Evolutionary conservation across 345 rosid species (phyloP).

Genomic region (Psidium guajava): DNA sequence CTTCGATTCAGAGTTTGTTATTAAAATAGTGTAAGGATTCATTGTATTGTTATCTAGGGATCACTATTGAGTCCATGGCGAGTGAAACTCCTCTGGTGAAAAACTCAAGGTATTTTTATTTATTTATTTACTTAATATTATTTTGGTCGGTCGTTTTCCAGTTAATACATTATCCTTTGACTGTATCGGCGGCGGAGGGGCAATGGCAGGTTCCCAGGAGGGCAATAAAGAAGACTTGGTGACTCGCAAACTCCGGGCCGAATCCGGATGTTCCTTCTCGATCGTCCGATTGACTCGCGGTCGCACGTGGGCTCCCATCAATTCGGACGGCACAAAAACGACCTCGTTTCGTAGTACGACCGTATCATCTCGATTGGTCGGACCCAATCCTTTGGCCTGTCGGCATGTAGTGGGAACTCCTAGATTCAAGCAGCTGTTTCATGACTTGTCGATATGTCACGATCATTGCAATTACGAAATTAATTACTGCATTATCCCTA

Average conservation of each 20-base stretch:
- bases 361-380: background rate
- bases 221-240: too few species aligned
- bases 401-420: background rate
- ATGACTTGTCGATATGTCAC: background rate
- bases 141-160: background rate
- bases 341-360: background rate
- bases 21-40: background rate
- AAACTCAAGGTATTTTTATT: background rate
- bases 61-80: background rate
- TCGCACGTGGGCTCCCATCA: background rate
- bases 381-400: background rate
- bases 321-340: background rate
- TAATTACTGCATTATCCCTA: background rate
- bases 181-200: background rate
- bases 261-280: background rate
- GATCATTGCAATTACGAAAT: background rate
- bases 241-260: too few species aligned
- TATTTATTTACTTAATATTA: background rate
- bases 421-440: background rate
- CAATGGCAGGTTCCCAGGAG: background rate
- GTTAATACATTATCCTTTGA: background rate
- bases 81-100: background rate
- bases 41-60: background rate
- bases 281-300: background rate
- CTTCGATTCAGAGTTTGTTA: background rate